Conservation (phyloP, 2,329 filamentous ascomycete genomes). For the Cercospora zeina region DNA sequence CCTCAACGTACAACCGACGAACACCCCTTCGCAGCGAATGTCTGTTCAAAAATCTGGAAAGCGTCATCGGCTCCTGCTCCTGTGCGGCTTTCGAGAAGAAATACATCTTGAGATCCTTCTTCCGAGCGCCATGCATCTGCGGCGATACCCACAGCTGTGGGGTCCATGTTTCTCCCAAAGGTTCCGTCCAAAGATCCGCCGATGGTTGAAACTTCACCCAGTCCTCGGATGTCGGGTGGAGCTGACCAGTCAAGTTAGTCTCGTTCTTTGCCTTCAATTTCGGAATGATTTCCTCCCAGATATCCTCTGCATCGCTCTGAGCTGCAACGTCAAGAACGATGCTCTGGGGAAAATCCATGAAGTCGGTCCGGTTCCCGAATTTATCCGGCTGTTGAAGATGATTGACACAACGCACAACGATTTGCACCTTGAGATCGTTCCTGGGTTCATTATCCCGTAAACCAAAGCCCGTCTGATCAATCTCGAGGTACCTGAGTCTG, state of each 20-base stretch:
- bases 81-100: not conserved
- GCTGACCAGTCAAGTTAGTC: not conserved
- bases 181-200: not conserved
- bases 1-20: conserved; percentile 6
- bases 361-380: not conserved
- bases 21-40: not conserved
- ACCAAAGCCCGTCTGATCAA: not conserved
- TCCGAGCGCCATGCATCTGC: not conserved
- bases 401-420: conserved; percentile 8
- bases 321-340: not conserved
- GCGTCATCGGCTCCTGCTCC: not conserved
- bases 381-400: not conserved
- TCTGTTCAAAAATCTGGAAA: not conserved
- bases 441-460: not conserved
- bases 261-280: not conserved
- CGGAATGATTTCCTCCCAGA: not conserved
- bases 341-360: conserved; percentile 1
- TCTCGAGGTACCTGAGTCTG: not conserved
- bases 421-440: not conserved
- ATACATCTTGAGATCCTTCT: not conserved
- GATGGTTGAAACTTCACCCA: not conserved
- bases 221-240: not conserved
- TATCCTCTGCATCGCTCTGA: not conserved
- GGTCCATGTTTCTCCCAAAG: not conserved
- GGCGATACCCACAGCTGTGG: conserved; percentile 3